Conservation (phyloP, 1,284 basidiomycete species). For the Ganoderma lingzhi region DNA sequence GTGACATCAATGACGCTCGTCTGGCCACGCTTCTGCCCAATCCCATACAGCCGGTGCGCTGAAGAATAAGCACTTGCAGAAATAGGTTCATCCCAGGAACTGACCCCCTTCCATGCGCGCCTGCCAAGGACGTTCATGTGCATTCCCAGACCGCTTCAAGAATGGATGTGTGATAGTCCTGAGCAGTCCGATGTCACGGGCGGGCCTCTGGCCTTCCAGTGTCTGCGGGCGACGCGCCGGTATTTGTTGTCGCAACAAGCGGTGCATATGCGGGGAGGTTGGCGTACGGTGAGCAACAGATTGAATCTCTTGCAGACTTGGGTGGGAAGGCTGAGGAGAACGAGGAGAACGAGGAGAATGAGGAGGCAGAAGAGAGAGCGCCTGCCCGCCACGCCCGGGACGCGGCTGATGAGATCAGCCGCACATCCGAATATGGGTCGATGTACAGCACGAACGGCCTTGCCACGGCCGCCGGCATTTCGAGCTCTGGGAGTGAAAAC, state of each 20-base stretch:
- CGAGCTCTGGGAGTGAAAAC: too few relatives aligned
- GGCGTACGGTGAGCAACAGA: background rate
- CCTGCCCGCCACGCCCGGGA: background rate
- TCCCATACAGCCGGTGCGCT: slow-evolving; percentile 3
- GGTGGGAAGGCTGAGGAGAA: background rate
- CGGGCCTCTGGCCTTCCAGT: background rate
- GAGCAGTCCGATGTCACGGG: background rate
- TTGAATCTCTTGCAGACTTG: background rate
- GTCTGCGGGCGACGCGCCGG: background rate
- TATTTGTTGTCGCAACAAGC: background rate
- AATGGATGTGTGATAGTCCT: slow-evolving; percentile 10
- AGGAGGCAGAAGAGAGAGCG: background rate
- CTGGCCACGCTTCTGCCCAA: background rate
- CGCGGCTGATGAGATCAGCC: background rate
- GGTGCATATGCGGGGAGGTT: background rate
- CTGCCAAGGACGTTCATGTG: background rate
- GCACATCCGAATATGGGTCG: background rate
- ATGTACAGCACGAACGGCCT: background rate
- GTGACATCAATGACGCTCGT: background rate
- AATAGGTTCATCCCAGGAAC: background rate
- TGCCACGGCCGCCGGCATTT: too few relatives aligned
- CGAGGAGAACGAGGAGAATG: background rate
- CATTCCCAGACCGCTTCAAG: background rate
- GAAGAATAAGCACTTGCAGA: slow-evolving; percentile 5
- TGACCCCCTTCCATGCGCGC: background rate